phyloP scores from a whole-genome alignment of 106 monocot genomes.

The Hemerocallis citrina region DNA sequence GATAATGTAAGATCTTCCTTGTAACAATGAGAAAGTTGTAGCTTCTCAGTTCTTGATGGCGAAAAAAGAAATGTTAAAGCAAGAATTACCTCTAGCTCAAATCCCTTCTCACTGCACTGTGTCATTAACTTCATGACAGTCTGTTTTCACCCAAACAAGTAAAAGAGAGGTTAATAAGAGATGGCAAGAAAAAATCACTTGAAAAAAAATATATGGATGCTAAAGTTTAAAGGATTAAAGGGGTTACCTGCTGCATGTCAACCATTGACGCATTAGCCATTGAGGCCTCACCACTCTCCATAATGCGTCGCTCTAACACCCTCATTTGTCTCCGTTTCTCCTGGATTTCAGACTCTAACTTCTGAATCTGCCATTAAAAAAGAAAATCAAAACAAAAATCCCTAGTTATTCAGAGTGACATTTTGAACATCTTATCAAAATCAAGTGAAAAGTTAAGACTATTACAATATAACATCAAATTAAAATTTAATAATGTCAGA shows the following conservation, averaged over 20 bases:
- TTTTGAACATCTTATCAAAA: too few relatives aligned
- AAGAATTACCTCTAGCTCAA: slow-evolving; percentile 83
- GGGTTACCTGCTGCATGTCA: slow-evolving; percentile 85
- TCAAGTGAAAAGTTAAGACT: too few relatives aligned
- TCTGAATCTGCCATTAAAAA: slow-evolving; percentile 51
- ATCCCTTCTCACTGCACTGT: slow-evolving; percentile 88
- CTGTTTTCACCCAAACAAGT: slow-evolving; percentile 29
- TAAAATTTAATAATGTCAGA: too few relatives aligned
- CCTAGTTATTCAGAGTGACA: too few relatives aligned
- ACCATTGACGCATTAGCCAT: slow-evolving; percentile 56
- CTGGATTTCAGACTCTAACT: slow-evolving; percentile 79
- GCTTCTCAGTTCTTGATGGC: neutral
- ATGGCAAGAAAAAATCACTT: neutral
- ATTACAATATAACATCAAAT: too few relatives aligned
- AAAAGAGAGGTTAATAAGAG: neutral
- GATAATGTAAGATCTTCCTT: too few relatives aligned
- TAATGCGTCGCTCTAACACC: slow-evolving; percentile 62
- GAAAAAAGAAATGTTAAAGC: neutral
- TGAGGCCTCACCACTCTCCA: slow-evolving; percentile 52
- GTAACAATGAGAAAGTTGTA: neutral
- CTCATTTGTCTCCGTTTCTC: slow-evolving; percentile 82
- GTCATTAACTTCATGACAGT: slow-evolving; percentile 63
- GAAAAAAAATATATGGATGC: neutral
- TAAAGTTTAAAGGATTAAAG: neutral
- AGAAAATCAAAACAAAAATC: too few relatives aligned